Evolutionary conservation across 345 rosid species (phyloP), one percentile per base, ranked within the genome.

Genomic region (Rhodamnia rubescens): DNA sequence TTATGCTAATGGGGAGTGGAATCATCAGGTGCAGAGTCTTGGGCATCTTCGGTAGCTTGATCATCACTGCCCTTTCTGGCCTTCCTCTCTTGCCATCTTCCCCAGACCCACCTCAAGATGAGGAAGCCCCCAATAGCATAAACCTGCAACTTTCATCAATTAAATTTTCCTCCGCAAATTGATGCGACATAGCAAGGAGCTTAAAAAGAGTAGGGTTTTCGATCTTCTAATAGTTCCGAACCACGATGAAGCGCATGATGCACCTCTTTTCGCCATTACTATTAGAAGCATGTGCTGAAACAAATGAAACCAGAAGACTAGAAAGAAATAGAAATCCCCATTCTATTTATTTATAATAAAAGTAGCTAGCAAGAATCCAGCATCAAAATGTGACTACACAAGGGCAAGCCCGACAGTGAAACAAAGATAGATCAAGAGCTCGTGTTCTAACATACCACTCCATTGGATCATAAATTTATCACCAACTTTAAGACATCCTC

Each of bases 91-190:
- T 91, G 91, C 98, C 96, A 95, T 87, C 96, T 93, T 24, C 98
- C 96, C 98, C 96, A 93, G 4, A 92, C 90, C 99, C 99, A 96
- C 85, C 89, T 93, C 87, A 94, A 53, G 40, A 96, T 86, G 74
- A 96, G 91, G 90, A 96, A 93, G 59, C 98, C 99, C 81, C 98
- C 95, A 83, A 95, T 86, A 29, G 97, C 96, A 88, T 95, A 94
- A 15, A 95, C 98, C 96, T 96, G 94, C 56, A 85, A 87, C 27
- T 69, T 36, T 69, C 80, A 69, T 42, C 47, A 9, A 69, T 69
- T 69, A 69, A 18, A 18, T 36, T 69, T 69, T 18, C 47, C 47
- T 69, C 80, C 80, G 18, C 18, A 36, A 36, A 69, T 18, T 36
- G 22, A 69, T 9, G 47, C 7, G 1, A 9, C 14, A 36, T 36